Evolutionary conservation across 169 alveolate genomes (phyloP).

Genomic region (Plasmodium vinckei): DNA sequence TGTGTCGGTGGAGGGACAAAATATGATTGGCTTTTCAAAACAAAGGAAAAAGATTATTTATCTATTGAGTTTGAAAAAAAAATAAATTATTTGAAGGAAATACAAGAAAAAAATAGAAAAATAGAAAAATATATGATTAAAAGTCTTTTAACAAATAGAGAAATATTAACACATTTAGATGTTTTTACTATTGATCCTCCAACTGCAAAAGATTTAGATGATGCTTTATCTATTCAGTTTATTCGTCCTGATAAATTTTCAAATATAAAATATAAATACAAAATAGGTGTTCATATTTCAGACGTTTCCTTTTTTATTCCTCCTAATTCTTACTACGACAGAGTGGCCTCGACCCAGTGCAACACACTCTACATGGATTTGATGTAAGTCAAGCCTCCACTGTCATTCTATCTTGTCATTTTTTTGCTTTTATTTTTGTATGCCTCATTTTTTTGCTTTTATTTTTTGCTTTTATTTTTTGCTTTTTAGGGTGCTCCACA

Average conservation of each 20-base stretch:
- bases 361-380: constrained; percentile 93
- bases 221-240: constrained; percentile 94
- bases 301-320: constrained; percentile 97
- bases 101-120: constrained; percentile 6
- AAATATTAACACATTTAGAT: constrained; percentile 69
- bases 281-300: constrained; percentile 98
- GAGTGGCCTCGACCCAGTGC: constrained; percentile 95
- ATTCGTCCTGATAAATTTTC: constrained; percentile 80
- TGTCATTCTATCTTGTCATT: constrained; percentile 75
- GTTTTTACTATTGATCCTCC: constrained; percentile 96
- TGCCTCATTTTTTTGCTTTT: background rate
- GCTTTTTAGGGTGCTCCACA: constrained; percentile 78
- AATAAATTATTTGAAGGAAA: constrained; percentile 28
- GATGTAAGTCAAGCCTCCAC: constrained; percentile 72
- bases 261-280: constrained; percentile 81
- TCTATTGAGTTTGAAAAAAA: constrained; percentile 5
- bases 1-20: too few species aligned
- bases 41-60: background rate
- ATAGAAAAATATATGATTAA: constrained; percentile 63
- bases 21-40: background rate
- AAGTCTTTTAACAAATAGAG: constrained; percentile 35
- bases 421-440: constrained; percentile 88
- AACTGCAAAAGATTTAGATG: constrained; percentile 98
- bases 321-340: constrained; percentile 94
- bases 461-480: too few species aligned